Evolutionary conservation across 352 stramenopile genomes (phyloP).

Genomic region (Globisporangium recalcitrans): DNA sequence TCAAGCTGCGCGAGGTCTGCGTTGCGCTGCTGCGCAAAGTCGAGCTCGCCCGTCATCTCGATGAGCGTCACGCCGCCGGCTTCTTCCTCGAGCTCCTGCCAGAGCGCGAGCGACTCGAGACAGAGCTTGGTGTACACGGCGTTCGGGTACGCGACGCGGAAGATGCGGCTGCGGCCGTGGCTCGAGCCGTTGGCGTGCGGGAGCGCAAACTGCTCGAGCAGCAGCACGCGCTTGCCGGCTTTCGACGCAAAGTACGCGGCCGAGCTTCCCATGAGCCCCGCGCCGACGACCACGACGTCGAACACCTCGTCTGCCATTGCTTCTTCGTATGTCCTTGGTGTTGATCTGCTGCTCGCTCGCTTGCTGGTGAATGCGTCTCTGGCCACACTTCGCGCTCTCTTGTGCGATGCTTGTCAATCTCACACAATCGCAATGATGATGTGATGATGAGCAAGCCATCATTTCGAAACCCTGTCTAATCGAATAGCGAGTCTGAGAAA

Average conservation of each 20-base stretch:
- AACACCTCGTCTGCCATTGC: conserved; percentile 10
- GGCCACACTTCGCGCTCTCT: neutral
- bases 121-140: conserved; percentile 66
- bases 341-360: neutral
- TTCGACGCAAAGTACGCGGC: conserved; percentile 50
- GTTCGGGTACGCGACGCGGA: conserved; percentile 76
- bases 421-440: neutral
- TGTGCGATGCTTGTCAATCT: neutral
- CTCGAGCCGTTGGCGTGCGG: conserved; percentile 65
- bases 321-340: neutral
- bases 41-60: conserved; percentile 56
- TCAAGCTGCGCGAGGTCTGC: conserved; percentile 27
- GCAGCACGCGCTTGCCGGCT: conserved; percentile 41
- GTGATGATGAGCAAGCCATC: neutral
- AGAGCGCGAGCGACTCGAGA: conserved; percentile 51
- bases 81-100: conserved; percentile 42
- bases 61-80: conserved; percentile 34
- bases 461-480: neutral
- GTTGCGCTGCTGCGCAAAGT: conserved; percentile 33
- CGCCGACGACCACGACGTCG: conserved; percentile 53
- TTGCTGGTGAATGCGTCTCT: neutral
- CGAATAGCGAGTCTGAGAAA: neutral
- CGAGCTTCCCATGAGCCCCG: conserved; percentile 63
- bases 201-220: conserved; percentile 69
- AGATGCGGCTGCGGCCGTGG: conserved; percentile 75